Percentiles rank a stretch among this genome's conserved stretches.
Conservation (phyloP, 2,329 filamentous ascomycete species). For the Fusarium stilboides region DNA sequence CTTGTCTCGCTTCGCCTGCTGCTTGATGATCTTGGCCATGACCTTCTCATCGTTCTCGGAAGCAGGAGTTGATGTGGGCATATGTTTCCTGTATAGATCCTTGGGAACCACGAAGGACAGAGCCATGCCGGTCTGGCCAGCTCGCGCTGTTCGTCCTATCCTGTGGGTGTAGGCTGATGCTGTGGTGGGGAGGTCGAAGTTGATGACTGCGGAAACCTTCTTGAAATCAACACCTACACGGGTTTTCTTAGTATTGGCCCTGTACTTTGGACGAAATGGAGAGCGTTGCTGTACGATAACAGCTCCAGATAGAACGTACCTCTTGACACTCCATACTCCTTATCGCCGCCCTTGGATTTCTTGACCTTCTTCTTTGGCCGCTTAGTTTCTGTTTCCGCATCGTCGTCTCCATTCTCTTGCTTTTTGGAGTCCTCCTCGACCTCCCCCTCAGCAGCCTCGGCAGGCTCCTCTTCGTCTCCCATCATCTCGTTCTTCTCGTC, state of each 20-base stretch:
- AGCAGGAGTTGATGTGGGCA: slow-evolving; percentile 82
- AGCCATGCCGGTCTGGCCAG: slow-evolving; percentile 92
- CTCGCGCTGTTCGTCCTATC: slow-evolving; percentile 92
- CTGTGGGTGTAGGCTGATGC: slow-evolving; percentile 97
- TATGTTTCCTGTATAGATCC: slow-evolving; percentile 88
- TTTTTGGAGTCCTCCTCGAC: slow-evolving; percentile 45
- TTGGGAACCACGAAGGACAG: slow-evolving; percentile 94
- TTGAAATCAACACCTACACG: slow-evolving; percentile 86
- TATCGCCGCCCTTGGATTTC: slow-evolving; percentile 76
- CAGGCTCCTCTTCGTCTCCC: slow-evolving; percentile 71
- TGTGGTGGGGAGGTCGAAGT: slow-evolving; percentile 93
- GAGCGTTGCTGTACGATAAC: not conserved
- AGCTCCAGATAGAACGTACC: slow-evolving; percentile 62
- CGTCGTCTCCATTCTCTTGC: slow-evolving; percentile 31
- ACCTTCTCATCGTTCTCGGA: slow-evolving; percentile 89
- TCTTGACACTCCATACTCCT: slow-evolving; percentile 94
- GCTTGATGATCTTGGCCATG: slow-evolving; percentile 82
- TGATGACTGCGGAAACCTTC: slow-evolving; percentile 93
- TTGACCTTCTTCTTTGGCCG: slow-evolving; percentile 58
- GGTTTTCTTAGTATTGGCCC: slow-evolving; percentile 32
- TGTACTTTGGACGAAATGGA: not conserved
- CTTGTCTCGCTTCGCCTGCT: slow-evolving; percentile 83
- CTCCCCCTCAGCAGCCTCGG: slow-evolving; percentile 60
- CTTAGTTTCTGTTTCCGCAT: slow-evolving; percentile 53
- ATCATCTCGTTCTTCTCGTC: slow-evolving; percentile 92